phyloP scores from a whole-genome alignment of 2,329 filamentous ascomycete species.

The Pseudogymnoascus sp. region DNA sequence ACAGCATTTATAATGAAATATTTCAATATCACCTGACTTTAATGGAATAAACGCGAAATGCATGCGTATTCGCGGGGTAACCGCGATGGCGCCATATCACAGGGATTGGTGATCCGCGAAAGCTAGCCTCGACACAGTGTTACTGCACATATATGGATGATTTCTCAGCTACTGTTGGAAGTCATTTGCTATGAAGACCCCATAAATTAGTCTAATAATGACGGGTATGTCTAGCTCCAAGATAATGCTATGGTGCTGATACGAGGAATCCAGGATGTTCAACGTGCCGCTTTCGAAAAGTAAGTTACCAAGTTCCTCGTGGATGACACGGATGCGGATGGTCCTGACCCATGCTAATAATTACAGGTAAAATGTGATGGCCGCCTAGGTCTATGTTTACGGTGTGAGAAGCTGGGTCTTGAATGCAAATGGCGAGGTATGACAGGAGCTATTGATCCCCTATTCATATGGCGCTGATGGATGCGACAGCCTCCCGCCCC shows the following conservation, averaged over 20 bases:
- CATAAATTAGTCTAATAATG: conserved; percentile 8
- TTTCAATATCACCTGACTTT: neutral
- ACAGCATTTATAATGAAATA: neutral
- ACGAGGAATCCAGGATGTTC: neutral
- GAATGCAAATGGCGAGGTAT: conserved; percentile 11
- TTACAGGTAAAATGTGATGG: conserved; percentile 11
- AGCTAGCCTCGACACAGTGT: neutral
- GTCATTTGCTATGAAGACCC: neutral
- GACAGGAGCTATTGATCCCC: neutral
- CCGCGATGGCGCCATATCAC: neutral
- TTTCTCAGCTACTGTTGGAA: neutral
- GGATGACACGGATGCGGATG: neutral
- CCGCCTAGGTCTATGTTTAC: neutral
- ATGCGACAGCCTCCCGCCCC: neutral
- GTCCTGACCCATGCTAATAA: neutral
- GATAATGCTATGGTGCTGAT: conserved; percentile 22
- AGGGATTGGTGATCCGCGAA: neutral
- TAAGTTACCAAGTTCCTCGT: neutral
- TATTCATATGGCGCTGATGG: neutral
- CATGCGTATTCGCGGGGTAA: neutral
- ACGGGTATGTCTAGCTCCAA: neutral
- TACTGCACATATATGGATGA: neutral
- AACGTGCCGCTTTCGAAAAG: neutral
- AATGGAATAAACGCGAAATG: neutral
- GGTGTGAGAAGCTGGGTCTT: conserved; percentile 9